These are phyloP conservation scores for Trypanosoma brucei DNA, from an alignment of 208 protist genomes.

Conservation along the genomic window DNA sequence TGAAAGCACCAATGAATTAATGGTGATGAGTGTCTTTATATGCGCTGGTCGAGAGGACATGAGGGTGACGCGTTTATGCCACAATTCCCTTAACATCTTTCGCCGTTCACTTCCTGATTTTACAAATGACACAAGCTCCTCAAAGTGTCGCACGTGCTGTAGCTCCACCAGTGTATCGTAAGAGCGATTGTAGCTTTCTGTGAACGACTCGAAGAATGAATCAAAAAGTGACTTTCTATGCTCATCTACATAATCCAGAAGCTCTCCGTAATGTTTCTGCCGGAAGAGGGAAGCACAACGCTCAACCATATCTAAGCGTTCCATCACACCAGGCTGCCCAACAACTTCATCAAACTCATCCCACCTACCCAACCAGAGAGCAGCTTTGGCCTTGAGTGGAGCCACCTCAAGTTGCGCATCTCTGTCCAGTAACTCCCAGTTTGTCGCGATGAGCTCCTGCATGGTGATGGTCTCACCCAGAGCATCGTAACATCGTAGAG, in stretches of 20 bases:
- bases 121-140: constrained; percentile 97
- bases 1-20: constrained; percentile 93
- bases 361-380: constrained; percentile 74
- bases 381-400: constrained; percentile 74
- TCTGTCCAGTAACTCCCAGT: constrained; percentile 52
- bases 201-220: constrained; percentile 75
- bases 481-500: constrained; percentile 76
- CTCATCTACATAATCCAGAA: constrained; percentile 55
- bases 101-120: constrained; percentile 51
- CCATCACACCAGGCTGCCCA: constrained; percentile 31
- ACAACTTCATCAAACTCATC: constrained; percentile 69
- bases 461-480: constrained; percentile 63
- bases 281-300: constrained; percentile 75
- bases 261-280: constrained; percentile 38
- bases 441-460: constrained; percentile 47
- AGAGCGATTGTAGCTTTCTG: constrained; percentile 79
- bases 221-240: constrained; percentile 64
- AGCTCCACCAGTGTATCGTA: constrained; percentile 95
- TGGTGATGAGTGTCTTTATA: constrained; percentile 93
- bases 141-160: constrained; percentile 98
- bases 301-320: constrained; percentile 65
- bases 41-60: constrained; percentile 88
- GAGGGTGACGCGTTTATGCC: constrained; percentile 83
- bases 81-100: constrained; percentile 72
- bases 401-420: constrained; percentile 56